These are phyloP conservation scores for Arctium lappa DNA, from an alignment of 129 eudicot species.

Conservation along the genomic window DNA sequence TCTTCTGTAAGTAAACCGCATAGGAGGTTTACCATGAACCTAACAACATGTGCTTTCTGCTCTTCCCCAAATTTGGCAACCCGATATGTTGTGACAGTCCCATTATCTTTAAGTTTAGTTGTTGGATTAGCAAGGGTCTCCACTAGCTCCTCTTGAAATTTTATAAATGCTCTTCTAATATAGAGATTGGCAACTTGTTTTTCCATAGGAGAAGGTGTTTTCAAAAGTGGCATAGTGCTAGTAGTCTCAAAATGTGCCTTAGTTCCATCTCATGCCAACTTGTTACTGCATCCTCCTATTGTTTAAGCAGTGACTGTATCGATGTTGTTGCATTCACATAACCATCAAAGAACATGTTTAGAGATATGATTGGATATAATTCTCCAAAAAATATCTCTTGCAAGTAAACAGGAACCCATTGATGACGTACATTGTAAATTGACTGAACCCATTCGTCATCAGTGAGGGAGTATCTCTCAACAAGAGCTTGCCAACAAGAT, in stretches of 20 bases:
- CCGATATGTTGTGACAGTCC: conserved; percentile 38
- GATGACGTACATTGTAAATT: conserved; percentile 57
- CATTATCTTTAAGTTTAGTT: conserved; percentile 52
- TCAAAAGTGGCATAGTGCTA: conserved; percentile 50
- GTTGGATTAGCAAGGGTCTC: conserved; percentile 81
- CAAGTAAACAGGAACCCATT: conserved; percentile 75
- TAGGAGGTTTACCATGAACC: too few species aligned
- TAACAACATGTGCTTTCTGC: conserved; percentile 51
- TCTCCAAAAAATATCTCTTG: conserved; percentile 75
- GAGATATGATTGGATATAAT: conserved; percentile 21
- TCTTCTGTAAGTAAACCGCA: too few species aligned
- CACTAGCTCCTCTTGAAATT: conserved; percentile 72
- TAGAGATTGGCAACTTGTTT: conserved; percentile 76
- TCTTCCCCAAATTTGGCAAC: conserved; percentile 79
- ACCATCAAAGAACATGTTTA: conserved; percentile 45
- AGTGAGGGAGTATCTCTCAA: conserved; percentile 43
- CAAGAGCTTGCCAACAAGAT: conserved; percentile 52
- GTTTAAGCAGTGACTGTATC: conserved; percentile 45
- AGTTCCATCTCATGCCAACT: conserved; percentile 64
- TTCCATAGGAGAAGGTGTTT: conserved; percentile 90
- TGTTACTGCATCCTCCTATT: conserved; percentile 52
- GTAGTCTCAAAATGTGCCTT: conserved; percentile 60
- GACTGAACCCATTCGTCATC: conserved; percentile 71
- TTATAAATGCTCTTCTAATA: conserved; percentile 53
- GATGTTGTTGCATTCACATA: conserved; percentile 45